phyloP scores from a whole-genome alignment of 2,329 filamentous ascomycete species.

The Teratosphaeria nubilosa region DNA sequence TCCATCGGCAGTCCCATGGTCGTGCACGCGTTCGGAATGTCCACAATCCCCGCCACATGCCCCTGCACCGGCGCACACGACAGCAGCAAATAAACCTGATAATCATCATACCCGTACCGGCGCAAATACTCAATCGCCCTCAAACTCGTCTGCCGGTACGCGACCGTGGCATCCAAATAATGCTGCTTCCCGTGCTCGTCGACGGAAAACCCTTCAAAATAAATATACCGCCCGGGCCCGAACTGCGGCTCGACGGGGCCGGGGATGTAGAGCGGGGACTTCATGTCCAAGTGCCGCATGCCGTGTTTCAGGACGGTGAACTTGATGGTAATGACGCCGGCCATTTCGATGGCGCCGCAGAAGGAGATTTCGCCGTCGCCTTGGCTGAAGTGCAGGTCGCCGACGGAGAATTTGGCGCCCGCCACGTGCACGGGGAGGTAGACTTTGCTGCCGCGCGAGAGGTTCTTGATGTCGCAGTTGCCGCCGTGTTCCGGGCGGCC shows the following conservation, averaged over 20 bases:
- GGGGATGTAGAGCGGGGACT: constrained; percentile 74
- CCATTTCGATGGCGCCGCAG: constrained; percentile 77
- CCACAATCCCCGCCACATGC: constrained; percentile 75
- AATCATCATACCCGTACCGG: constrained; percentile 58
- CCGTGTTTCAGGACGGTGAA: constrained; percentile 80
- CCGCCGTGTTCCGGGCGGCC: constrained; percentile 78
- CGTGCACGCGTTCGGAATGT: constrained; percentile 47
- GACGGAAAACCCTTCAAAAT: constrained; percentile 84
- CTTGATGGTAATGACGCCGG: constrained; percentile 80
- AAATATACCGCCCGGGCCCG: constrained; percentile 68
- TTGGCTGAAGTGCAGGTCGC: constrained; percentile 68
- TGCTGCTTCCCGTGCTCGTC: constrained; percentile 84
- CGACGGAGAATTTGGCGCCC: constrained; percentile 83
- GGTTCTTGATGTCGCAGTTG: constrained; percentile 86
- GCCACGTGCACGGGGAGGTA: constrained; percentile 79
- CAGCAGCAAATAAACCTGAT: constrained; percentile 78
- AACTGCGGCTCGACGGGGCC: constrained; percentile 85
- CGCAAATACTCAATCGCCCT: constrained; percentile 67
- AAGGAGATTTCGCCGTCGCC: constrained; percentile 85
- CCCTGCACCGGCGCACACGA: constrained; percentile 82
- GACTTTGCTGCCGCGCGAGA: constrained; percentile 68
- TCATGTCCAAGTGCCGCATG: constrained; percentile 62
- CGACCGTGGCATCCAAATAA: constrained; percentile 76
- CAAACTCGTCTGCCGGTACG: constrained; percentile 72
- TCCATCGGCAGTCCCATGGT: constrained; percentile 83